These are phyloP conservation scores for Diaporthe citriasiana DNA, from an alignment of 2,329 filamentous ascomycete species.

Conservation along the genomic window DNA sequence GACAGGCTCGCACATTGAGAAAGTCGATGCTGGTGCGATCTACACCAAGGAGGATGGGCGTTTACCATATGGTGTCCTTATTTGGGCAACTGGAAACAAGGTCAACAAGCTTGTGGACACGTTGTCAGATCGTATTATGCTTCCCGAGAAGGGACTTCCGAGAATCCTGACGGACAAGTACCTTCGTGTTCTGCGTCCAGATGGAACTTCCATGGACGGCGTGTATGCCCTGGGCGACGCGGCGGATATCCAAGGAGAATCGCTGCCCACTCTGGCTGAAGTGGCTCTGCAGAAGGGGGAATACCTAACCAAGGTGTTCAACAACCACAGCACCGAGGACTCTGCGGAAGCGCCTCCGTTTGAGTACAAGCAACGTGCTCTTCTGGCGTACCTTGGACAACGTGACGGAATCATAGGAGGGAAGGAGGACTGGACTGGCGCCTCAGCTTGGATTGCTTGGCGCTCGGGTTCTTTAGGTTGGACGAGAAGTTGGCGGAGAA, in stretches of 20 bases:
- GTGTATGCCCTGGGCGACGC: constrained; percentile 55
- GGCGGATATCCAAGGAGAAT: constrained; percentile 54
- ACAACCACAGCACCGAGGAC: constrained; percentile 7
- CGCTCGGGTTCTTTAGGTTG: constrained; percentile 54
- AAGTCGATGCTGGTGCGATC: constrained; percentile 42
- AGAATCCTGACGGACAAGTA: constrained; percentile 43
- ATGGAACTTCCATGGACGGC: constrained; percentile 47
- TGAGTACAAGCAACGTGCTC: constrained; percentile 54
- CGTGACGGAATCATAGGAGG: constrained; percentile 58
- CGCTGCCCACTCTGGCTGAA: constrained; percentile 53
- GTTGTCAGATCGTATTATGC: constrained; percentile 44
- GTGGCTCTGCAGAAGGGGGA: constrained; percentile 56
- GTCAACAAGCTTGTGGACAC: constrained; percentile 46
- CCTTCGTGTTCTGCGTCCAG: constrained; percentile 47
- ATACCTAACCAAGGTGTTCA: constrained; percentile 49
- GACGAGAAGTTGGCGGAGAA: constrained; percentile 52
- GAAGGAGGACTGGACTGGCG: constrained; percentile 56
- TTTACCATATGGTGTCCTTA: constrained; percentile 54
- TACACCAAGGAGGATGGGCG: constrained; percentile 58
- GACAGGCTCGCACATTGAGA: constrained; percentile 48
- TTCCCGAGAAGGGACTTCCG: constrained; percentile 44
- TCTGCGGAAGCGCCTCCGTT: constrained; percentile 47
- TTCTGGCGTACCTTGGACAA: constrained; percentile 57
- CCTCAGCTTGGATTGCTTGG: constrained; percentile 60
- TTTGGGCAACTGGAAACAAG: constrained; percentile 47